phyloP scores from a whole-genome alignment of 1,139 yeast species.

The Diutina siamensis region DNA sequence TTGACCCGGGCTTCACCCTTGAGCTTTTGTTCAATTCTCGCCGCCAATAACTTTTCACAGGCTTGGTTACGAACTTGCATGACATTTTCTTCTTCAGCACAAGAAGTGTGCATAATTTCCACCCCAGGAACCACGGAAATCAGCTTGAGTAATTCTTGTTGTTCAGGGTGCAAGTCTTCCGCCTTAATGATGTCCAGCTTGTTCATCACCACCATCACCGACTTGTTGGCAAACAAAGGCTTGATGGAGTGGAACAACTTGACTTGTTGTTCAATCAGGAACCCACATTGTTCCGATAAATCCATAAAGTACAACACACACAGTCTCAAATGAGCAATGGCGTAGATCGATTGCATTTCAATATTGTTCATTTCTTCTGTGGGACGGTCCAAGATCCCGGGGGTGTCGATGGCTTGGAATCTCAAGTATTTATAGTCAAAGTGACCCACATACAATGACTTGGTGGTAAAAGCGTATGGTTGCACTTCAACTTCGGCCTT shows the following conservation, averaged over 20 bases:
- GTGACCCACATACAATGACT: constrained; percentile 90
- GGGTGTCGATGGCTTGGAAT: constrained; percentile 98
- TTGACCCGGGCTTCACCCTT: constrained; percentile 86
- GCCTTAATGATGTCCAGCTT: constrained; percentile 82
- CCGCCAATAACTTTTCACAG: constrained; percentile 88
- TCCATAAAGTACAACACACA: constrained; percentile 97
- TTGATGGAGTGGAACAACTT: constrained; percentile 93
- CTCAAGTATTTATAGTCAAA: constrained; percentile 94
- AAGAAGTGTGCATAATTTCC: constrained; percentile 86
- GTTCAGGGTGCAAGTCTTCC: constrained; percentile 72
- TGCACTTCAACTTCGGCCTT: constrained; percentile 98
- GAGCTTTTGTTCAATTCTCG: constrained; percentile 93
- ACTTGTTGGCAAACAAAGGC: constrained; percentile 93
- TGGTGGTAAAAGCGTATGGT: constrained; percentile 97
- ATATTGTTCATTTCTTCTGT: constrained; percentile 99
- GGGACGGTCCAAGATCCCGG: constrained; percentile 97
- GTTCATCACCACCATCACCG: constrained; percentile 91
- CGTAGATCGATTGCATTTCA: constrained; percentile 98
- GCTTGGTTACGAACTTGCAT: constrained; percentile 96
- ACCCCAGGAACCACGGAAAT: constrained; percentile 62
- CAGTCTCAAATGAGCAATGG: constrained; percentile 95
- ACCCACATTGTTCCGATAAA: constrained; percentile 97
- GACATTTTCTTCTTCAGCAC: constrained; percentile 89
- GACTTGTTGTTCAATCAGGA: constrained; percentile 93
- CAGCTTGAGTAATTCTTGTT: constrained; percentile 58